These are phyloP conservation scores for Furcasterigmium furcatum DNA, from an alignment of 2,329 filamentous ascomycete genomes.

Conservation along the genomic window DNA sequence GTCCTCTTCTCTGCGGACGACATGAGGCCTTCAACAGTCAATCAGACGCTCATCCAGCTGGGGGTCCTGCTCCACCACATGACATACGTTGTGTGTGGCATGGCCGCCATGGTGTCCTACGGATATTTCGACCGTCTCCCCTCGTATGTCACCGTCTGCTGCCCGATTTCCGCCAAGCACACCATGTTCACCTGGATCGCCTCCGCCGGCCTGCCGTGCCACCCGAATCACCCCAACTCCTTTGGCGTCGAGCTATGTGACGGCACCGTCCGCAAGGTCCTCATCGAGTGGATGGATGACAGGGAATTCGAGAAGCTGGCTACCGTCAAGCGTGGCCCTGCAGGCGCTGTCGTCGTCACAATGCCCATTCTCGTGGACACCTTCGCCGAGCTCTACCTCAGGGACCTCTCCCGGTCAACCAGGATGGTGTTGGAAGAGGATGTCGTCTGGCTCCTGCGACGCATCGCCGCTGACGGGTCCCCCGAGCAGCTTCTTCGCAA, in stretches of 20 bases:
- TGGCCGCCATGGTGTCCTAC: constrained; percentile 39
- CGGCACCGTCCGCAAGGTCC: constrained; percentile 25
- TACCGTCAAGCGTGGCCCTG: constrained; percentile 7
- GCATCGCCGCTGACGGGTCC: constrained; percentile 17
- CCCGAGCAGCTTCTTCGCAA: constrained; percentile 14
- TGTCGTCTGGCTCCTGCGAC: constrained; percentile 29
- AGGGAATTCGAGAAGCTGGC: constrained; percentile 21
- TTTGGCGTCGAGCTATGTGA: constrained; percentile 40
- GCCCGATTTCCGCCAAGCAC: constrained; percentile 27
- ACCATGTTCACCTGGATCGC: constrained; percentile 38
- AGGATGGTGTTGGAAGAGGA: constrained; percentile 20
- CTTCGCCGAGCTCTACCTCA: constrained; percentile 27
- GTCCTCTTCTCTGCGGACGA: not conserved
- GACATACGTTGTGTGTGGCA: constrained; percentile 43
- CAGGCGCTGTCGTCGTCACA: constrained; percentile 21
- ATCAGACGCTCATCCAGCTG: constrained; percentile 33
- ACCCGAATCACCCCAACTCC: constrained; percentile 27
- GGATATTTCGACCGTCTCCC: constrained; percentile 28
- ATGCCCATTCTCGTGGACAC: constrained; percentile 29
- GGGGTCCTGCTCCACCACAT: constrained; percentile 35
- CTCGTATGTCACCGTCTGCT: constrained; percentile 35
- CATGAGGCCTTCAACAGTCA: constrained; percentile 26
- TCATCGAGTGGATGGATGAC: constrained; percentile 29
- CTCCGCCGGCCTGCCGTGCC: constrained; percentile 24
- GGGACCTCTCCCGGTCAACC: not conserved